These are phyloP conservation scores for Suillus discolor DNA, from an alignment of 768 basidiomycete genomes.

Conservation along the genomic window DNA sequence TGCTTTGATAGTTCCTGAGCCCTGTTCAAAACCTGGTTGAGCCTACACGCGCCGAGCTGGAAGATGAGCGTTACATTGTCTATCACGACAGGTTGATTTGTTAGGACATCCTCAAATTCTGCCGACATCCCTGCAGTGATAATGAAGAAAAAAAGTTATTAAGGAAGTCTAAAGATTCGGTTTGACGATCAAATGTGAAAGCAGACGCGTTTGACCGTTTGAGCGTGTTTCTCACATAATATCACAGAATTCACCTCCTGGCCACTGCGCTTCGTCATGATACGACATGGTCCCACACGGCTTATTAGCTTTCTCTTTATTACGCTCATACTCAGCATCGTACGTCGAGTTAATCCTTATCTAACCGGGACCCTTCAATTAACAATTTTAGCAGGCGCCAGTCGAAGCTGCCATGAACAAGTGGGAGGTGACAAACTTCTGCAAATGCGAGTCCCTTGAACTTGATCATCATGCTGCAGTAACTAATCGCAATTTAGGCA, in stretches of 20 bases:
- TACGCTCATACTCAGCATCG: constrained; percentile 19
- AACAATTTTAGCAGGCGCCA: constrained; percentile 35
- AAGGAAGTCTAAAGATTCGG: not conserved
- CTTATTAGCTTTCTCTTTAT: constrained; percentile 18
- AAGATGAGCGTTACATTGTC: constrained; percentile 75
- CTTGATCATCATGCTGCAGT: constrained; percentile 5
- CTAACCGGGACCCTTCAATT: constrained; percentile 5
- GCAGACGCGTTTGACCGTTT: constrained; percentile 4
- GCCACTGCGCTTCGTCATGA: not conserved
- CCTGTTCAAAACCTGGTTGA: constrained; percentile 52
- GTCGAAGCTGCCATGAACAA: constrained; percentile 55
- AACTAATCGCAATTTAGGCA: constrained; percentile 53
- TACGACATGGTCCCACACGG: not conserved
- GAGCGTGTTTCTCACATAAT: constrained; percentile 10
- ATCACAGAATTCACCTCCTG: not conserved
- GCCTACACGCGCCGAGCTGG: constrained; percentile 24
- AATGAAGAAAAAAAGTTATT: constrained; percentile 8
- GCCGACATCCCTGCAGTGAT: constrained; percentile 58
- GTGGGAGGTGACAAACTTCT: constrained; percentile 91
- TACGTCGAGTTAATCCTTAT: constrained; percentile 23
- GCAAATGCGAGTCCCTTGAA: constrained; percentile 64
- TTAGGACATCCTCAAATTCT: constrained; percentile 91
- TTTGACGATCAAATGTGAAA: constrained; percentile 4
- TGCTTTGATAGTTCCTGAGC: constrained; percentile 98
- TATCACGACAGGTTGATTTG: constrained; percentile 98